Base-by-base conservation (phyloP, 1,284 basidiomycete species). In the Heliocybe sulcata region DNA sequence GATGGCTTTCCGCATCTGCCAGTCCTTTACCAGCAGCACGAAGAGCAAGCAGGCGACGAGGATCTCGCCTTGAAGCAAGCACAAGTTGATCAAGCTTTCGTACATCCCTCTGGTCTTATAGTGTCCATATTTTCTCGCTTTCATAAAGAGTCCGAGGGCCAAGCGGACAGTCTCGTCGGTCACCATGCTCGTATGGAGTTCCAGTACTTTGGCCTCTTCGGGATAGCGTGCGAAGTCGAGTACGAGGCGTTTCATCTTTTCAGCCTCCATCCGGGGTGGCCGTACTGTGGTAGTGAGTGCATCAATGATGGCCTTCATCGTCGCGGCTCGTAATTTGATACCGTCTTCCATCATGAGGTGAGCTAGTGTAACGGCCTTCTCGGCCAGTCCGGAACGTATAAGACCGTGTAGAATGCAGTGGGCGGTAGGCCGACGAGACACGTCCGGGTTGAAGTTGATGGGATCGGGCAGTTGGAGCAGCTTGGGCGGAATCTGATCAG, bases 51-150 rank as follows among this genome's bases (percentile, higher is more conserved):
- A 81, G 0, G 80, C 88, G 25, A 86, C 74, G 42, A 91, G 74
- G 49, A 91, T 82, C 62, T 91, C 88, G 26, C 87, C 86, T 52
- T 91, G 87, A 47, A 89, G 66, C 11, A 91, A 68, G 58, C 84
- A 86, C 6, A 83, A 75, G 2, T 77, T 72, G 59, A 91, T 74
- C 45, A 88, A 66, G 2, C 74, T 71, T 42, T 77, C 75, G 63
- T 83, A 87, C 74, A 87, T 82, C 25, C 73, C 69, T 23, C 77
- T 70, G 3, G 81, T 79, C 35, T 82, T 77, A 26, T 74, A 69
- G 49, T 80, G 77, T 25, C 80, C 74, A 45, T 79, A 76, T 33
- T 74, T 68, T n/a, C 79, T 75, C 0, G 85, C 85, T 2, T 72
- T 67, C 42, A 72, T 63, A 19, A 88, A 65, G 2, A 90, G 73